Evolutionary conservation across 306 rosid genomes (phyloP), one percentile per base, ranked within the genome.

Genomic region (Corylus avellana): DNA sequence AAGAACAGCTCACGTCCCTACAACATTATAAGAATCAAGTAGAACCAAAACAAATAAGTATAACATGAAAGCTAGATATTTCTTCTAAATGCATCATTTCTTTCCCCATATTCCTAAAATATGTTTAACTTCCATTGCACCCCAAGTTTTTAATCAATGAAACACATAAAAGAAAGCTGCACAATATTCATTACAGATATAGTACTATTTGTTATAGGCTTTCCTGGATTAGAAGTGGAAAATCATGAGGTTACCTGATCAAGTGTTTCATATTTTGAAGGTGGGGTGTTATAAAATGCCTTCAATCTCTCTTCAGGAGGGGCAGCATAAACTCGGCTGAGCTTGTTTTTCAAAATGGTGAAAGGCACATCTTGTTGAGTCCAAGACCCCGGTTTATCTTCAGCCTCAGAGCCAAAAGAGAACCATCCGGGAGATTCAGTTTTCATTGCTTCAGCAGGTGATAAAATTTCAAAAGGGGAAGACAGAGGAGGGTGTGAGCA

Each of bases 311-410:
- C 98, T 46, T 86, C 12, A 10, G 92, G 97, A 79, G 94, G 98
- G 0, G 95, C 94, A 47, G 98, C 94, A 77, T 90, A 95, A 27
- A 95, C 87, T 87, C 98, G 88, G 75, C 98, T 92, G 80, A 95
- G 77, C 90, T 89, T 92, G 81, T 95, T 80, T 78, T 90, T 91
- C 85, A 95, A 86, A 18, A 93, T 89, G 76, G 98, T 95, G 73
- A 81, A 77, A 71, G 97, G 87, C 58, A 91, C 88, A 62, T 48
- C 89, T 83, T 95, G 98, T 3, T 80, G 81, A 29, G 85, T 44
- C 98, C 98, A 95, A 3, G 86, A 69, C 8, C 97, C 98, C n/a
- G 82, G 81, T 73, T 90, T 90, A 44, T 12, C 70, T 73, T 82
- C 91, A 56, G 91, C 83, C 80, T 89, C 89, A 12, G 86, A 77